phyloP scores from a whole-genome alignment of 768 basidiomycete species.

The Lactarius akahatsu region DNA sequence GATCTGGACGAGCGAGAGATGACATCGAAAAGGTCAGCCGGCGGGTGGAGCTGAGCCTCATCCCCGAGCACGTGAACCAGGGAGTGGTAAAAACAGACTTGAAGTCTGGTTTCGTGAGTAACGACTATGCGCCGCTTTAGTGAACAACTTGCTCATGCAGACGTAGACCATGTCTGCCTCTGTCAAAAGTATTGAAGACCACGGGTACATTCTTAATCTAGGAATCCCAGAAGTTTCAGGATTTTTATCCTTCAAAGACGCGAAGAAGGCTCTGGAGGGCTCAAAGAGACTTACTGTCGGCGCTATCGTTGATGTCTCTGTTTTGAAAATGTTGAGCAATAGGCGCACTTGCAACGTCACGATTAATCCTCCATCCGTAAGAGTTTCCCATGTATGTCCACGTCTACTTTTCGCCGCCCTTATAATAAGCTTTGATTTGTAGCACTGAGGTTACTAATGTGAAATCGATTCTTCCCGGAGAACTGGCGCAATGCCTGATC shows the following conservation, averaged over 20 bases:
- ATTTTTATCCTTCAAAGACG: constrained; percentile 81
- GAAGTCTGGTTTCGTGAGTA: constrained; percentile 69
- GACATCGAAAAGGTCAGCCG: constrained; percentile 66
- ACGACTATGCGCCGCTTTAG: constrained; percentile 12
- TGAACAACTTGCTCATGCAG: constrained; percentile 1
- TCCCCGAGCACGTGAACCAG: constrained; percentile 81
- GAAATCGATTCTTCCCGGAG: constrained; percentile 82
- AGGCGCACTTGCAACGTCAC: constrained; percentile 76
- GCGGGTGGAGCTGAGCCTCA: constrained; percentile 80
- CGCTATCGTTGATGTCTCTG: constrained; percentile 62
- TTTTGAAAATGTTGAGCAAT: constrained; percentile 68
- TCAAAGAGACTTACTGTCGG: constrained; percentile 54
- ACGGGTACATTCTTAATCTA: constrained; percentile 88
- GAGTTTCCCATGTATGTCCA: constrained; percentile 53
- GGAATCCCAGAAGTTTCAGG: constrained; percentile 78
- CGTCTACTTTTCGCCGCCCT: constrained; percentile 6
- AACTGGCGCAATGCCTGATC: constrained; percentile 77
- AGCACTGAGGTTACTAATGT: constrained; percentile 77
- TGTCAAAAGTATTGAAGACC: constrained; percentile 86
- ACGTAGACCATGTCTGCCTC: constrained; percentile 70
- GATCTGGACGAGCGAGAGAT: constrained; percentile 62
- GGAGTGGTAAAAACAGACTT: constrained; percentile 80
- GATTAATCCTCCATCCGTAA: constrained; percentile 48
- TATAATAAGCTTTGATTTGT: constrained; percentile 9
- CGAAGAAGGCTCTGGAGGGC: constrained; percentile 42